Conservation (phyloP, 805 yeast genomes). For the Schizosaccharomyces osmophilus region DNA sequence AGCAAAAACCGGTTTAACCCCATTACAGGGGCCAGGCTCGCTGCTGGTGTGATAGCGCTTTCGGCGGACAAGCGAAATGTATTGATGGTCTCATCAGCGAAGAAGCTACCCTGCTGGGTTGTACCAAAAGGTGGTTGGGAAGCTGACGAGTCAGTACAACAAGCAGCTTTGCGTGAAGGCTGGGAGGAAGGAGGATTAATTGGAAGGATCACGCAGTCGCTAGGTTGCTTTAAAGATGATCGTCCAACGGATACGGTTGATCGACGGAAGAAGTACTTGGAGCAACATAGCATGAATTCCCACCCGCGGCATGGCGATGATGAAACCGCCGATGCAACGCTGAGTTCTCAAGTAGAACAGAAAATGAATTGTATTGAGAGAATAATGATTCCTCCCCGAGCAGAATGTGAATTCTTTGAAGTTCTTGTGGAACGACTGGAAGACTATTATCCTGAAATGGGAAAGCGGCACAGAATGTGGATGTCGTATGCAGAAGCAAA, state of each 20-base stretch:
- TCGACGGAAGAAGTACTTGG: slow-evolving; percentile 9
- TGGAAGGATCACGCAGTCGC: slow-evolving; percentile 29
- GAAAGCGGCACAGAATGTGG: slow-evolving; percentile 47
- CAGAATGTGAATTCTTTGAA: slow-evolving; percentile 79
- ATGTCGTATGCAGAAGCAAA: slow-evolving; percentile 36
- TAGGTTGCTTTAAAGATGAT: slow-evolving; percentile 46
- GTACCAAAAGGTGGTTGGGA: slow-evolving; percentile 94
- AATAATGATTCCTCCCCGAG: slow-evolving; percentile 28
- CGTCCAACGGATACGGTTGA: slow-evolving; percentile 25
- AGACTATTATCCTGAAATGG: slow-evolving; percentile 52
- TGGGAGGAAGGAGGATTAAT: slow-evolving; percentile 95
- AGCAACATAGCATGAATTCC: neutral
- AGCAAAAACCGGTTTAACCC: slow-evolving; percentile 16
- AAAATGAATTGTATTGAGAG: slow-evolving; percentile 9
- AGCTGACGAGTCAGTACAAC: slow-evolving; percentile 34
- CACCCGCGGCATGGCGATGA: neutral
- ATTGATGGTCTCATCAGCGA: slow-evolving; percentile 52
- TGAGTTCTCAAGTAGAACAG: slow-evolving; percentile 5
- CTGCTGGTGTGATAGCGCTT: slow-evolving; percentile 76
- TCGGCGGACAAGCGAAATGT: slow-evolving; percentile 33
- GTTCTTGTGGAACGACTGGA: slow-evolving; percentile 33
- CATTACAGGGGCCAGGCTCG: slow-evolving; percentile 50
- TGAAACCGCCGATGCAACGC: neutral
- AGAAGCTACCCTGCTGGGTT: slow-evolving; percentile 39
- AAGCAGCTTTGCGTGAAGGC: slow-evolving; percentile 56